These are phyloP conservation scores for Aureobasidium sp. DNA, from an alignment of 2,329 filamentous ascomycete genomes.

Conservation along the genomic window DNA sequence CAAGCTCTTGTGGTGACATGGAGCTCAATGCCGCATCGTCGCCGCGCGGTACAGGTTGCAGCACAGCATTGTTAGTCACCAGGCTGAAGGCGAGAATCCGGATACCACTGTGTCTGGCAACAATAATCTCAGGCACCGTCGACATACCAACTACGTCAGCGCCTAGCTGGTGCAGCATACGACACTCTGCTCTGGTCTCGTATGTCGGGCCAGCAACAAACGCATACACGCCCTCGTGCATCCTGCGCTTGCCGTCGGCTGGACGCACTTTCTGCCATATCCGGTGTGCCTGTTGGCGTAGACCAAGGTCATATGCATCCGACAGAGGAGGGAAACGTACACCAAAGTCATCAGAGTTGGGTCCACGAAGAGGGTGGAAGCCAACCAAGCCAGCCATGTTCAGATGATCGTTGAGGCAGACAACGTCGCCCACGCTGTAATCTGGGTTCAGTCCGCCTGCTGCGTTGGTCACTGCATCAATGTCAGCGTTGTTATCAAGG, in stretches of 20 bases:
- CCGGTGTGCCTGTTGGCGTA: conserved; percentile 49
- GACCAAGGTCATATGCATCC: conserved; percentile 57
- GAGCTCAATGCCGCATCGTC: conserved; percentile 47
- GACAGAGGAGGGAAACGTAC: conserved; percentile 55
- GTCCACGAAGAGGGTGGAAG: conserved; percentile 52
- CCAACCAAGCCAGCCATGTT: conserved; percentile 56
- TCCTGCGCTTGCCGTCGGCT: conserved; percentile 38
- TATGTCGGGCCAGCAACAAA: conserved; percentile 58
- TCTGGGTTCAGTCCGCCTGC: conserved; percentile 57
- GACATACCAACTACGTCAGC: conserved; percentile 67
- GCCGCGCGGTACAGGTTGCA: conserved; percentile 50
- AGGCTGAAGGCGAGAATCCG: conserved; percentile 56
- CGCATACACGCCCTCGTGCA: conserved; percentile 60
- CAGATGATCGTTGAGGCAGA: conserved; percentile 58
- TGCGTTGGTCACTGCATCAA: conserved; percentile 52
- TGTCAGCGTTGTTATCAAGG: background rate
- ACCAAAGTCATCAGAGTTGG: conserved; percentile 55
- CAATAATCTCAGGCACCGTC: conserved; percentile 60
- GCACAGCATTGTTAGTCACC: conserved; percentile 56
- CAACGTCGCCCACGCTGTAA: conserved; percentile 57
- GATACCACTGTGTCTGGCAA: conserved; percentile 56
- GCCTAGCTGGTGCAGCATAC: conserved; percentile 51
- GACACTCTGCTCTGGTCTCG: conserved; percentile 57
- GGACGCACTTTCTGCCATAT: conserved; percentile 46
- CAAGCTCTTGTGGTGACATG: conserved; percentile 43